Base-by-base conservation (phyloP, 23 red algal species). In the Gracilaria domingensis region DNA sequence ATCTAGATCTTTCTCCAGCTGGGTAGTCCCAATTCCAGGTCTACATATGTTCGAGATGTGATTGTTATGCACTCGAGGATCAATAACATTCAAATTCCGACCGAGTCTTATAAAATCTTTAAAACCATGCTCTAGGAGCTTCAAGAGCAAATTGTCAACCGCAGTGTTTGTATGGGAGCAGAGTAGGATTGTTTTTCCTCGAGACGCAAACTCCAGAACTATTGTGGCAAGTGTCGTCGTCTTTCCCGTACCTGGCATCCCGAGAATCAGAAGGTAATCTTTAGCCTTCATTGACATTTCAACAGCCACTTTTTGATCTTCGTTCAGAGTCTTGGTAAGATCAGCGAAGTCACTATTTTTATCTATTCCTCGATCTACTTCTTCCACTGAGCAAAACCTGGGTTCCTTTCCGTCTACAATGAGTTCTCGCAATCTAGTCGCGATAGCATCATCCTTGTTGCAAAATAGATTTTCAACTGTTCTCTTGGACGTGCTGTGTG, bases 241-340 rank as follows among this genome's bases (percentile, higher is more conserved):
- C 54, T 98, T 98, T 25, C 96, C 96, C 3, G 96, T 95, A 1
- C 96, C 96, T 12, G 96, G 96, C 81, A 93, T 92, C 1, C 96
- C 96, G 51, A 91, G 93, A 44, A 98, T 66, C 44, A 98, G 91
- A 20, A 81, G 65, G 80, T 95, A 98, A 57, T 97, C 95, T 11
- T 49, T 66, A 0, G 90, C 51, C 7, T 50, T 14, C 66, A 84
- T 35, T 14, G 83, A 65, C 45, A 80, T 65, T 30, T 81, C 20
- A 28, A 69, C 60, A 25, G 85, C 93, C 54, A 5, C 40, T 53
- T 80, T 42, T 60, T 85, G 81, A 49, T 86, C 82, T 40, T n/a
- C 89, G 70, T 85, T 94, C 23, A 85, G 82, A 34, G 38, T 36
- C 11, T 81, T 26, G 16, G 53, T 28, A 25, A 44, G 69, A 33